Base-by-base conservation (phyloP, 2,329 filamentous ascomycete genomes). In the Lachnellula subtilissima region DNA sequence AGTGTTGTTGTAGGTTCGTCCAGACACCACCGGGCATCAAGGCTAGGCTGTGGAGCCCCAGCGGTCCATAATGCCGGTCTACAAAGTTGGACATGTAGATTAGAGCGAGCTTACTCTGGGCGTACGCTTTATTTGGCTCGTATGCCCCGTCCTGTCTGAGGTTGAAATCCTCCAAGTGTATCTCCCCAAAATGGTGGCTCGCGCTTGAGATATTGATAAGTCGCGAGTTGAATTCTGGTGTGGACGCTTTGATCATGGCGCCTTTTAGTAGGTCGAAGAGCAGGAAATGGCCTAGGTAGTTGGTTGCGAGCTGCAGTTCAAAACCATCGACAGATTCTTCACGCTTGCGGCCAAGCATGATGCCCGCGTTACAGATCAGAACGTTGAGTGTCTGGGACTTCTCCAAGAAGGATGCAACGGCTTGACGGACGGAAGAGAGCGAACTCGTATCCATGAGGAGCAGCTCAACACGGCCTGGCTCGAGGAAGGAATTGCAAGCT, bases 251-350 rank as follows among this genome's bases (percentile, higher is more conserved):
- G 0, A 81, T 64, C 17, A 83, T 65, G 0, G 71, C 63, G 0
- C 72, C 65, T 25, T 76, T 76, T 15, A 83, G 69, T 3, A 81
- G 72, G 19, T 77, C 67, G 63, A 81, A 78, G 19, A 83, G 72
- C 1, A 82, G 72, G 68, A 83, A 83, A 59, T 82, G 77, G 19
- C 70, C 73, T 2, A 84, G 69, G 62, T 83, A 76, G 64, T 82
- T 81, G 8, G 72, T 76, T 49, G 73, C 78, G 56, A 83, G 76
- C 56, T 83, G 79, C 0, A 65, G 65, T 61, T 83, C 79, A 63
- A 75, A 76, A 25, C 76, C 77, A 60, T 80, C 77, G n/a, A 61
- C 61, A 1, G 75, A 78, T 9, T 62, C 55, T 45, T 73, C 61
- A 23, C 72, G 68, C 46, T 59, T 53, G 14, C 60, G 61, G 2